Conservation (phyloP, 176 grass and related monocot genomes). For the Saccharum officinarum region DNA sequence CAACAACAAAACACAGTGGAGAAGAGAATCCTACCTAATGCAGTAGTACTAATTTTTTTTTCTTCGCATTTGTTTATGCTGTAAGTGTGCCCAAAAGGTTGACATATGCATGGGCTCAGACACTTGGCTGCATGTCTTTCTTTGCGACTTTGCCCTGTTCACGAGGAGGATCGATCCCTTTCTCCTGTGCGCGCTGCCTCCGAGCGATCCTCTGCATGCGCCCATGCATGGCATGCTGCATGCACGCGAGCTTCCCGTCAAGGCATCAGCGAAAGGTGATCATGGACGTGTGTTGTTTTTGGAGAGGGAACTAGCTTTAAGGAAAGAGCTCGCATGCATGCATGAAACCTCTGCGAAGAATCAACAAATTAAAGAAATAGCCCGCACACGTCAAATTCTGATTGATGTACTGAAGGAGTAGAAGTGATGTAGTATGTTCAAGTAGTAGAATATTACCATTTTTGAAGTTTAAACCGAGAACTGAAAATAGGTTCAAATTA, state of each 20-base stretch:
- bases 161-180: constrained; percentile 35
- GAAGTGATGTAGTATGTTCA: neutral
- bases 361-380: no score
- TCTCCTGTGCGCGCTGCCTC: neutral
- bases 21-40: constrained; percentile 26
- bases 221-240: constrained; percentile 14
- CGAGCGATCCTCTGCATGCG: neutral
- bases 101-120: constrained; percentile 32
- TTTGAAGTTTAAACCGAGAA: neutral
- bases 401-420: neutral
- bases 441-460: neutral
- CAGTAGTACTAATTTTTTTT: neutral
- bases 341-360: neutral
- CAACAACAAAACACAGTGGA: constrained; percentile 36
- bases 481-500: neutral
- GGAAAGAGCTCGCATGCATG: neutral
- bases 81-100: constrained; percentile 25
- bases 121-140: neutral
- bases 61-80: constrained; percentile 6
- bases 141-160: neutral
- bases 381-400: no score
- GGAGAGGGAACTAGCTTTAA: constrained; percentile 6
- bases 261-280: constrained; percentile 12
- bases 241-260: constrained; percentile 17
- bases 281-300: constrained; percentile 12